Conservation (phyloP, 495 filamentous ascomycete genomes). For the Pyrenula aspistea region DNA sequence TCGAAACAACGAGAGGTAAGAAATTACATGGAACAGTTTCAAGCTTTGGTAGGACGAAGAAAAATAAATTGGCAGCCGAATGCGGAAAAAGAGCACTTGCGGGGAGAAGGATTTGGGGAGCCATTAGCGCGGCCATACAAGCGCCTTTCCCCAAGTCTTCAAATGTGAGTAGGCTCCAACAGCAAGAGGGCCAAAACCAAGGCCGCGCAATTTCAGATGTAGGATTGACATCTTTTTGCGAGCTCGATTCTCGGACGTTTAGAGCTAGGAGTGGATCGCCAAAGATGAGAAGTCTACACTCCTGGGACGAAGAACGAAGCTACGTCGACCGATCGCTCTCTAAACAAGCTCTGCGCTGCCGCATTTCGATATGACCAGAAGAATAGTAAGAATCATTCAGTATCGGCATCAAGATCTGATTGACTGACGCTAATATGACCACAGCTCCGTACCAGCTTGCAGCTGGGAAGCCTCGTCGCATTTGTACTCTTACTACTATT, state of each 20-base stretch:
- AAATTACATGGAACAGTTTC: too few relatives aligned
- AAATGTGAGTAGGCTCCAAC: too few relatives aligned
- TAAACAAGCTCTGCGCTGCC: neutral
- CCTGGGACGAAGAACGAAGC: constrained; percentile 15
- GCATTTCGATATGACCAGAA: neutral
- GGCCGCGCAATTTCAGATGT: too few relatives aligned
- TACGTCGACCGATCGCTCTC: constrained; percentile 23
- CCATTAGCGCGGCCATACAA: too few relatives aligned
- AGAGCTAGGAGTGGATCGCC: neutral
- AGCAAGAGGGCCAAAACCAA: neutral
- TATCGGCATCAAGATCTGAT: neutral
- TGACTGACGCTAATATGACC: neutral
- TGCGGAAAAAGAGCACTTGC: too few relatives aligned
- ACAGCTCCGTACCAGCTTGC: constrained; percentile 67
- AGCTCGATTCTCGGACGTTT: too few relatives aligned
- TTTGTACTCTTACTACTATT: constrained; percentile 59
- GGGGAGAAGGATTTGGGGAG: too few relatives aligned
- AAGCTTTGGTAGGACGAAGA: too few relatives aligned
- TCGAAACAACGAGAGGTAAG: too few relatives aligned
- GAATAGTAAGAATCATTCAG: neutral
- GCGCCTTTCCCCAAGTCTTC: too few relatives aligned
- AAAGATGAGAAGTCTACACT: neutral
- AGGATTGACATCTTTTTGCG: too few relatives aligned
- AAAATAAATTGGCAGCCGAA: too few relatives aligned
- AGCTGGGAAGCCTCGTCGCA: constrained; percentile 56